A percentile compares a stretch with the other conserved stretches of the same genome.
phyloP scores from a whole-genome alignment of 202 grass and related monocot genomes.

The Bolboschoenoplectus hybrid region DNA sequence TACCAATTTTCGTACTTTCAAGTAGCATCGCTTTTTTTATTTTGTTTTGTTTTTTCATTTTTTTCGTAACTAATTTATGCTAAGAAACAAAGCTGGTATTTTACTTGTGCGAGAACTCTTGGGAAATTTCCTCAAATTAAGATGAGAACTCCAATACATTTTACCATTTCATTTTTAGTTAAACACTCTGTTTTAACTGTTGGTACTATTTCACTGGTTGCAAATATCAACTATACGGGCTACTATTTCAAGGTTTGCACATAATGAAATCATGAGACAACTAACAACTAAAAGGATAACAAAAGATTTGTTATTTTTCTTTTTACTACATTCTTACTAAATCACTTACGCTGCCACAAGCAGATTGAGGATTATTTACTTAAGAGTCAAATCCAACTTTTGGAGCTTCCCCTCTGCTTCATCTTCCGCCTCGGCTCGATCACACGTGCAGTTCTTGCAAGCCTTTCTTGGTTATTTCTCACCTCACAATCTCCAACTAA shows the following conservation, averaged over 20 bases:
- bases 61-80: neutral
- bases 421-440: conserved; percentile 41
- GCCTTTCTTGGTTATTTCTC: conserved; percentile 46
- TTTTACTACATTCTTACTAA: neutral
- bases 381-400: conserved; percentile 43
- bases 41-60: neutral
- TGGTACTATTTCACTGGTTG: neutral
- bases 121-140: neutral
- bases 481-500: conserved; percentile 52
- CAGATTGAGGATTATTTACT: conserved; percentile 53
- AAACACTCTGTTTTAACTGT: neutral
- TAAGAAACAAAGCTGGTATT: neutral
- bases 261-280: neutral
- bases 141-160: neutral
- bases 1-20: neutral
- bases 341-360: conserved; percentile 50
- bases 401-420: conserved; percentile 30
- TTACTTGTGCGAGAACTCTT: too few species aligned
- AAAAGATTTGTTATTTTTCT: neutral
- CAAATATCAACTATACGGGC: neutral
- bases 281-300: neutral
- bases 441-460: conserved; percentile 61
- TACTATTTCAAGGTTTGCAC: neutral
- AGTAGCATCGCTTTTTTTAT: neutral
- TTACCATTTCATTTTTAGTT: neutral